phyloP scores from a whole-genome alignment of 23 red algal species.

The Rhodosorus marinus region DNA sequence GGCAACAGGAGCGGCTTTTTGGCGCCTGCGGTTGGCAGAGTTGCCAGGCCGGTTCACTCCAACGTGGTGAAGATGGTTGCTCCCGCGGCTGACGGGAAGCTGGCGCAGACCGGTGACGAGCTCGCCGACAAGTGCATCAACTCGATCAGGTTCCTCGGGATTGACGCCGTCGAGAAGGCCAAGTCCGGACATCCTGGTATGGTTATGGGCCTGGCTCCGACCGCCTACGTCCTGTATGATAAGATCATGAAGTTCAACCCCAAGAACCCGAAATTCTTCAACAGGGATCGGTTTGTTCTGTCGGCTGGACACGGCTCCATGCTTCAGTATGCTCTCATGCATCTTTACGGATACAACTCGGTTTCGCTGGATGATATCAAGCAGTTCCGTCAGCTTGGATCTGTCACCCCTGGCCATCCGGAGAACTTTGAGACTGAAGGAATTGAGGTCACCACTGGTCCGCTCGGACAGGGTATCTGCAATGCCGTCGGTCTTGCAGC shows the following conservation, averaged over 20 bases:
- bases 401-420: conserved; percentile 68
- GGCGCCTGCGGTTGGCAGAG: too few relatives aligned
- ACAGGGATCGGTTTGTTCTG: conserved; percentile 83
- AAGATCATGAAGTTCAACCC: conserved; percentile 87
- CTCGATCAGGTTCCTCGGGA: conserved; percentile 64
- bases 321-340: conserved; percentile 75
- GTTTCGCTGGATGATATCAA: conserved; percentile 72
- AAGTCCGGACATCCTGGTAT: conserved; percentile 78
- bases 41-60: too few relatives aligned
- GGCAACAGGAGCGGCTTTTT: too few relatives aligned
- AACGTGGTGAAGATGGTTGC: conserved; percentile 37
- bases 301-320: conserved; percentile 83
- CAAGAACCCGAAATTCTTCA: conserved; percentile 67
- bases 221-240: conserved; percentile 61
- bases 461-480: conserved; percentile 67
- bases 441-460: conserved; percentile 79
- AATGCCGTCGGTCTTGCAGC: conserved; percentile 82
- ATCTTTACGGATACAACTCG: conserved; percentile 70
- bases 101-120: conserved; percentile 73
- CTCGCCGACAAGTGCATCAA: conserved; percentile 69
- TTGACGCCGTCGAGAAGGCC: conserved; percentile 80
- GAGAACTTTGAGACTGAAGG: conserved; percentile 55
- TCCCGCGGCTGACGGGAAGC: not conserved
- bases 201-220: conserved; percentile 80
- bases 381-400: conserved; percentile 50